These are phyloP conservation scores for Leishmania gerbilli DNA, from an alignment of 208 protist genomes.

Conservation along the genomic window DNA sequence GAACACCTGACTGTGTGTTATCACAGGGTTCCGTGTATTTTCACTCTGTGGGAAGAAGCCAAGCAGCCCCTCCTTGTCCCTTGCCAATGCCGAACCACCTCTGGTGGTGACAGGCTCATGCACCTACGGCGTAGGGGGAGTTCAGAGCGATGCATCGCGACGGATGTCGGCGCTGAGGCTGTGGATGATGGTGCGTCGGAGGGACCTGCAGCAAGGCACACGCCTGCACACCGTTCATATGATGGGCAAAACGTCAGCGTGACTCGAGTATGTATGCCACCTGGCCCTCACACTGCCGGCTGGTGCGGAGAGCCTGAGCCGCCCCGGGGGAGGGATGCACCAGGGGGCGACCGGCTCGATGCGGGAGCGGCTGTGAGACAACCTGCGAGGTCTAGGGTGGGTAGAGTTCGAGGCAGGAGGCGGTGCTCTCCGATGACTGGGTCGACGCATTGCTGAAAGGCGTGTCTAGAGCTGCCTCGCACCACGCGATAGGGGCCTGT, in stretches of 20 bases:
- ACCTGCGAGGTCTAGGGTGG: background rate
- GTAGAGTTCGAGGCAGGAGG: background rate
- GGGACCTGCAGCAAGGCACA: background rate
- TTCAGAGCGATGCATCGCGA: background rate
- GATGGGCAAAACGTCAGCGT: background rate
- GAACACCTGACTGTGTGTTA: background rate
- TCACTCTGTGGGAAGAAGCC: background rate
- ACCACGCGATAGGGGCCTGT: background rate
- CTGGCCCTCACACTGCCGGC: background rate
- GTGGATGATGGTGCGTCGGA: background rate
- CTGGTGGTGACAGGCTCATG: background rate
- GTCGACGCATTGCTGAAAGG: background rate
- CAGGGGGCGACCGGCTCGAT: background rate
- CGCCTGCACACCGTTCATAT: background rate
- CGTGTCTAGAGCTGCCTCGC: background rate
- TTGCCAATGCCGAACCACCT: background rate
- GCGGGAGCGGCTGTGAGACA: background rate
- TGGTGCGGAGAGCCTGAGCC: background rate
- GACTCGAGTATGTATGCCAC: background rate
- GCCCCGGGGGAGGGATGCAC: background rate
- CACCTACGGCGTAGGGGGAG: background rate
- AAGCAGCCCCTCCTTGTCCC: background rate
- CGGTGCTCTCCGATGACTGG: background rate
- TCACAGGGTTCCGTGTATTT: background rate
- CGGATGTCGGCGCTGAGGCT: background rate